Conservation (phyloP, 2,329 filamentous ascomycete species). For the Penicillium sp. region DNA sequence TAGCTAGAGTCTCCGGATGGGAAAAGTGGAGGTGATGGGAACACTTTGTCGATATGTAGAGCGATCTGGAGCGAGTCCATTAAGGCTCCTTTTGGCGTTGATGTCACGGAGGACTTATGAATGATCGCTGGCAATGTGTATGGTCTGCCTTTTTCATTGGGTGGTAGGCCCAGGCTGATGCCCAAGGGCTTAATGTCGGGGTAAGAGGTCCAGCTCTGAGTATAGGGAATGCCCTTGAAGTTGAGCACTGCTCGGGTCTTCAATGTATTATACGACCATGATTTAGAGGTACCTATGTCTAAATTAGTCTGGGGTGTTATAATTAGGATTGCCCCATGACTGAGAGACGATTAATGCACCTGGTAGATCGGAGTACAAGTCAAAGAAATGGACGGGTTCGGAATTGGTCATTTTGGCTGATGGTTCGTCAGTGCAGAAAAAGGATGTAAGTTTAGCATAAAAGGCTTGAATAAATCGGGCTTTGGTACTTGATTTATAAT, state of each 20-base stretch:
- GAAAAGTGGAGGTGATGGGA: constrained; percentile 33
- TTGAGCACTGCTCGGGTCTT: constrained; percentile 26
- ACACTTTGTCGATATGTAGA: constrained; percentile 31
- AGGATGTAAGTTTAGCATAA: too few species aligned
- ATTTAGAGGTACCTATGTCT: constrained; percentile 28
- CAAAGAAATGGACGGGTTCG: constrained; percentile 37
- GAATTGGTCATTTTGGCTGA: constrained; percentile 19
- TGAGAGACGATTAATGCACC: constrained; percentile 15
- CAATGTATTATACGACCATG: constrained; percentile 31
- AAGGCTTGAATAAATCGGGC: neutral
- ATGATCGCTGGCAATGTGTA: constrained; percentile 38
- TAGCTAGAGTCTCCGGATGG: constrained; percentile 37
- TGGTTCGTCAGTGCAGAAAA: neutral
- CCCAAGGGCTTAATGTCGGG: constrained; percentile 30
- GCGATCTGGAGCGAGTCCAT: constrained; percentile 39
- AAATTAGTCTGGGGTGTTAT: neutral
- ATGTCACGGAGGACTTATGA: constrained; percentile 26
- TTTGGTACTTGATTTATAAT: neutral
- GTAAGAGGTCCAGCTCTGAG: constrained; percentile 24
- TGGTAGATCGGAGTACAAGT: constrained; percentile 30
- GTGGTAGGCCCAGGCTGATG: constrained; percentile 23
- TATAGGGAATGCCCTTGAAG: constrained; percentile 29
- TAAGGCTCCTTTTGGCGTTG: constrained; percentile 28
- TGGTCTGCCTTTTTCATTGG: constrained; percentile 14
- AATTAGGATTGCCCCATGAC: too few species aligned